These are phyloP conservation scores for Colletotrichum sp. DNA, from an alignment of 2,329 filamentous ascomycete species.

Conservation along the genomic window DNA sequence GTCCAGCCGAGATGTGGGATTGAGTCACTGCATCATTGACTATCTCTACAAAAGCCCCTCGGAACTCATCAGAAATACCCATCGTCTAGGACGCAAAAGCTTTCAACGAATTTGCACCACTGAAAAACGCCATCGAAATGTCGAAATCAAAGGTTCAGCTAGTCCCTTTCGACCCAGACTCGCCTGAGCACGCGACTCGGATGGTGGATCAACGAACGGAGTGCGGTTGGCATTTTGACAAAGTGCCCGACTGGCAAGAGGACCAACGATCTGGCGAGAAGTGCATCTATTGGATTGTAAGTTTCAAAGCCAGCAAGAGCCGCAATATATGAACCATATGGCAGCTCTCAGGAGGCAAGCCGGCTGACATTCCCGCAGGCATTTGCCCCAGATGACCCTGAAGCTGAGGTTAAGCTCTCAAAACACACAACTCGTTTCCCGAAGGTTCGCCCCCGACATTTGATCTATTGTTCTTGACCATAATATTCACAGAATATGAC, in stretches of 20 bases:
- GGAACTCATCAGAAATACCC: background rate
- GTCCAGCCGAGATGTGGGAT: background rate
- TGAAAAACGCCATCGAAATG: background rate
- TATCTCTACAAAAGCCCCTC: background rate
- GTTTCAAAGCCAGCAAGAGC: background rate
- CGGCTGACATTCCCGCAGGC: constrained; percentile 13
- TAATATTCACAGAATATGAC: background rate
- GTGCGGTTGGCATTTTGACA: constrained; percentile 29
- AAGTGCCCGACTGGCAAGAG: constrained; percentile 24
- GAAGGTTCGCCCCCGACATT: background rate
- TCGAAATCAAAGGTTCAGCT: constrained; percentile 13
- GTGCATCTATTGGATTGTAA: constrained; percentile 26
- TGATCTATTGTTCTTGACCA: background rate
- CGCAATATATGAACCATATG: too few species aligned
- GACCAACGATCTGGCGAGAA: constrained; percentile 23
- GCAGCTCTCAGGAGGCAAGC: background rate
- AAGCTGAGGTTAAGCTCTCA: constrained; percentile 20
- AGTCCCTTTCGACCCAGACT: constrained; percentile 31
- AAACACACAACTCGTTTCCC: constrained; percentile 26
- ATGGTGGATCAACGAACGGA: constrained; percentile 27
- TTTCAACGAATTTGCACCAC: background rate
- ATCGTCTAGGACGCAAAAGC: background rate
- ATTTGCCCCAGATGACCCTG: constrained; percentile 9
- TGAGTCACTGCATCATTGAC: background rate
- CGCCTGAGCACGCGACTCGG: constrained; percentile 24